Conservation (phyloP, 2,329 filamentous ascomycete genomes). For the Beauveria asiatica region DNA sequence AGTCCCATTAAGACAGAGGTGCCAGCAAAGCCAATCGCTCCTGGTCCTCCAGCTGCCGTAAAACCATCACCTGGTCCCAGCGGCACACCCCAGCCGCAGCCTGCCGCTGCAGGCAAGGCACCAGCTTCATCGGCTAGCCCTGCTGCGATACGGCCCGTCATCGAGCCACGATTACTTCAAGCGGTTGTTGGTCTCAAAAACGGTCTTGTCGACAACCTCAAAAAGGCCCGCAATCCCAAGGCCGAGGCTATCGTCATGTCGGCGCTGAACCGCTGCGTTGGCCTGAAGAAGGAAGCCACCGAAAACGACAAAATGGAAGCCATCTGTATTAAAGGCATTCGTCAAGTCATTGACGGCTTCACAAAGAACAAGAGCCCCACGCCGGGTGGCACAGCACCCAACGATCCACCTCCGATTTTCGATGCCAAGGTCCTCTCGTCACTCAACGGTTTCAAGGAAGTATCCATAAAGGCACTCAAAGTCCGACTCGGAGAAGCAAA, state of each 20-base stretch:
- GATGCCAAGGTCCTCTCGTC: slow-evolving; percentile 33
- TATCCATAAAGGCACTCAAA: slow-evolving; percentile 35
- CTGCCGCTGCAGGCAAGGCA: slow-evolving; percentile 16
- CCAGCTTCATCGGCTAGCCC: slow-evolving; percentile 19
- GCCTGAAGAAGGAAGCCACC: slow-evolving; percentile 35
- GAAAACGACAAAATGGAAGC: slow-evolving; percentile 38
- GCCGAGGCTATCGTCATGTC: slow-evolving; percentile 43
- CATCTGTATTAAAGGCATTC: slow-evolving; percentile 36
- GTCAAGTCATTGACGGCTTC: slow-evolving; percentile 36
- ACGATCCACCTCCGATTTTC: slow-evolving; percentile 23
- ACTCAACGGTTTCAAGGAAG: slow-evolving; percentile 37
- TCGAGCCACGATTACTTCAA: slow-evolving; percentile 34
- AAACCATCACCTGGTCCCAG: slow-evolving; percentile 2
- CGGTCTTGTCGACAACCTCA: slow-evolving; percentile 37
- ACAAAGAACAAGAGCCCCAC: slow-evolving; percentile 27
- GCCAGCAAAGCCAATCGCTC: slow-evolving; percentile 11
- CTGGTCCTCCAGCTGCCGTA: not conserved
- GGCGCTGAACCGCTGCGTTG: slow-evolving; percentile 42
- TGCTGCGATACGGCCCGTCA: slow-evolving; percentile 27
- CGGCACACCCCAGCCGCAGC: slow-evolving; percentile 12
- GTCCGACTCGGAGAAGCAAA: slow-evolving; percentile 30
- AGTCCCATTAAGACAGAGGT: slow-evolving; percentile 2
- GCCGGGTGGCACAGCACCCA: slow-evolving; percentile 20
- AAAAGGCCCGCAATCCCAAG: slow-evolving; percentile 32
- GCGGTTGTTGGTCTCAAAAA: slow-evolving; percentile 39